Evolutionary conservation across 352 stramenopile species (phyloP).

Genomic region (Phytophthora macrochlamydospora): DNA sequence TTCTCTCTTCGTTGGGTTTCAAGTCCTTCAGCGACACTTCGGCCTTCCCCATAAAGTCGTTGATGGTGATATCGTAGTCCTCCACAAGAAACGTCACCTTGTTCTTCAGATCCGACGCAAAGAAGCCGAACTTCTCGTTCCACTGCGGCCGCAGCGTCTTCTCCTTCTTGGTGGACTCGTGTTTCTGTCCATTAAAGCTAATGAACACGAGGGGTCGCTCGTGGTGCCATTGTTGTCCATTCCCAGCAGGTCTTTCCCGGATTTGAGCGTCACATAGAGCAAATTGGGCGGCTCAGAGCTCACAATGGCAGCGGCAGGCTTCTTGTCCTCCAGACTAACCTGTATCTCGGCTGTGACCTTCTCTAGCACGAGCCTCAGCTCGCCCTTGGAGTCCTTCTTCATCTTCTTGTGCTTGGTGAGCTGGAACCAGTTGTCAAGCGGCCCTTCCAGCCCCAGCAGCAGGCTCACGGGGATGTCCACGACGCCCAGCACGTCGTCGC

Average conservation of each 20-base stretch:
- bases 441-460: slow-evolving; percentile 40
- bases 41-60: slow-evolving; percentile 82
- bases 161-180: slow-evolving; percentile 78
- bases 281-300: slow-evolving; percentile 59
- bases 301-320: slow-evolving; percentile 10
- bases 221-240: slow-evolving; percentile 86
- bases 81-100: slow-evolving; percentile 66
- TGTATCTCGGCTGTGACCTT: slow-evolving; percentile 13
- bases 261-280: slow-evolving; percentile 73
- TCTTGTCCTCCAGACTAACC: slow-evolving; percentile 6
- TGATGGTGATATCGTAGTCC: slow-evolving; percentile 77
- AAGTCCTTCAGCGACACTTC: slow-evolving; percentile 63
- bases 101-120: slow-evolving; percentile 55
- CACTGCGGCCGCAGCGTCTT: slow-evolving; percentile 74
- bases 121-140: slow-evolving; percentile 86
- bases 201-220: slow-evolving; percentile 89
- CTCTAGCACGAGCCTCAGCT: slow-evolving; percentile 62
- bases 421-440: slow-evolving; percentile 78
- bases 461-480: slow-evolving; percentile 71
- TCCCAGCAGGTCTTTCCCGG: slow-evolving; percentile 78
- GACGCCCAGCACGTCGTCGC: slow-evolving; percentile 67
- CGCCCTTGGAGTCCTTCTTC: slow-evolving; percentile 72
- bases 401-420: slow-evolving; percentile 66
- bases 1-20: slow-evolving; percentile 56
- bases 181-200: slow-evolving; percentile 75